phyloP scores from a whole-genome alignment of 1,284 basidiomycete species.

The Rhodotorula sp. region DNA sequence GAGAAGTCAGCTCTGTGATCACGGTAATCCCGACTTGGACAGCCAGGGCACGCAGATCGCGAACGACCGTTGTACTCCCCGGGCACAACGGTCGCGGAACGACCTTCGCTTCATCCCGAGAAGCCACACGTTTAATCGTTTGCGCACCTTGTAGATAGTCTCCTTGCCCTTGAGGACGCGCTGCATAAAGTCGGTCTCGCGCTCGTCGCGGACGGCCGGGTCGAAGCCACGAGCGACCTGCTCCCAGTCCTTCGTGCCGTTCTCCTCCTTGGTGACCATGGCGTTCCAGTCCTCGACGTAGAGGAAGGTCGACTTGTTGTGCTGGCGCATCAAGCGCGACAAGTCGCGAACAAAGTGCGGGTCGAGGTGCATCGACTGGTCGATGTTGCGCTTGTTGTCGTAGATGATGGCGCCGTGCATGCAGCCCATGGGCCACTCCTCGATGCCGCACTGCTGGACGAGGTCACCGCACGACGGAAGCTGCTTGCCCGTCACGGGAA shows the following conservation, averaged over 20 bases:
- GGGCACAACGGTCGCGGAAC: no score
- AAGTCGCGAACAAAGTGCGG: conserved; percentile 40
- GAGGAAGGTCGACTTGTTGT: conserved; percentile 45
- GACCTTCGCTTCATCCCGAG: no score
- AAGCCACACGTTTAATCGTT: no score
- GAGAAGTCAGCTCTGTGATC: not conserved
- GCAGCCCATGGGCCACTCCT: conserved; percentile 36
- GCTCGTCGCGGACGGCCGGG: conserved; percentile 40
- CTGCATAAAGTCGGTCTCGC: conserved; percentile 41
- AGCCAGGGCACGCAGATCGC: not conserved
- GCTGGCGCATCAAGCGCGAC: conserved; percentile 41
- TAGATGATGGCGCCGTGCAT: conserved; percentile 45
- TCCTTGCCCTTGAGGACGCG: conserved; percentile 35
- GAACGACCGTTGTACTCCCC: no score
- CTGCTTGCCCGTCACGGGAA: conserved; percentile 45
- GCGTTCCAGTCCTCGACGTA: conserved; percentile 44
- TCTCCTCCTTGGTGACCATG: conserved; percentile 43
- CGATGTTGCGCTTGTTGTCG: conserved; percentile 42
- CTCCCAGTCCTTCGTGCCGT: conserved; percentile 43
- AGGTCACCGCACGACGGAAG: conserved; percentile 40
- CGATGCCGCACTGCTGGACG: conserved; percentile 31
- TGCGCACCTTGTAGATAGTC: conserved; percentile 36
- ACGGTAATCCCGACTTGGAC: not conserved
- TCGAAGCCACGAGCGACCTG: conserved; percentile 42
- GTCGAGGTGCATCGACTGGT: conserved; percentile 38